Evolutionary conservation across 1,284 basidiomycete genomes (phyloP), one percentile per base, ranked within the genome.

Genomic region (Cutaneotrichosporon sp.): DNA sequence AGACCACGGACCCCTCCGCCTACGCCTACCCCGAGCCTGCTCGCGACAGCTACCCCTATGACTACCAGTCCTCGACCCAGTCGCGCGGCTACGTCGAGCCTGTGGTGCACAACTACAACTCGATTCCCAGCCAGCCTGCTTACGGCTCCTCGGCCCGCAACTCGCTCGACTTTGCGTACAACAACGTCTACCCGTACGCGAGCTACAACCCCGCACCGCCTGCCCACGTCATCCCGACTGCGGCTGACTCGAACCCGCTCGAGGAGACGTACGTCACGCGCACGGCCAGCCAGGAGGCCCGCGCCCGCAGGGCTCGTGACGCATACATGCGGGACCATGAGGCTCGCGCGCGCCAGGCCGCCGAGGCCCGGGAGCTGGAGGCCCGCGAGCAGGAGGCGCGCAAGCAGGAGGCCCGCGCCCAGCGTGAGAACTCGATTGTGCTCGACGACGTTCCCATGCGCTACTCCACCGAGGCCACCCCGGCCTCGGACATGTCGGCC

Each of bases 271-370:
- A 50, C 18, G 10, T 50, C 13, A 18, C 47, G 47, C 51, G 51
- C 51, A 53, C 34, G 22, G 33, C 20, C 7, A 36, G 18, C 16
- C 51, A 25, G 22, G 51, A 53, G 51, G 51, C 51, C 3, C 51
- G 51, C 14, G 33, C 51, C 7, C 33, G 31, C 22, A 34, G 24
- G 14, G 51, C 51, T 34, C 51, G 24, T 10, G 51, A 34, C 14
- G 51, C 51, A 10, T 53, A 53, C 33, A 49, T 49, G 47, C 27
- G 8, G 4, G 38, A 42, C 6, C 38, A 42, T 14, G 18, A 42
- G 38, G 38, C 38, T 8, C 38, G 38, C 38, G 38, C 38, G 16
- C 38, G 38, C 18, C 38, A 18, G 8, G 18, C 38, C 16, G 38
- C 38, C 18, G 38, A 42, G 38, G 9, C 38, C 1, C 38, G 38